phyloP scores from a whole-genome alignment of 106 monocot genomes.

The Dendrobium nobile region DNA sequence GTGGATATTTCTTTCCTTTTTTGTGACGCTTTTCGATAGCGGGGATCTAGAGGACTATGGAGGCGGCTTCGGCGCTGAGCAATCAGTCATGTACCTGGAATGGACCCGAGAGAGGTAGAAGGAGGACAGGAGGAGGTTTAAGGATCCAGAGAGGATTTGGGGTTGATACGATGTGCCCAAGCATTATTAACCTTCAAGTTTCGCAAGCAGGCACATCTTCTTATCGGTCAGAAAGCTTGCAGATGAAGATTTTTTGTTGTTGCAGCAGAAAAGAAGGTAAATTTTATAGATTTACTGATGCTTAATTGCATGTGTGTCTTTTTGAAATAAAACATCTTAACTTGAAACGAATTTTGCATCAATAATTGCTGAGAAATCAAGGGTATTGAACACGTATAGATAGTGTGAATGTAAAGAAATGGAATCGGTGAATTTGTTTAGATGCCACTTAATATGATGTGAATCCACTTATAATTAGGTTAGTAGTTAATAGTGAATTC shows the following conservation, averaged over 20 bases:
- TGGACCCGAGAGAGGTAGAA: background rate
- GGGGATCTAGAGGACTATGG: background rate
- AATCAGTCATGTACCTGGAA: background rate
- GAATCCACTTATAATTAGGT: too few species aligned
- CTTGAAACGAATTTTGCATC: too few species aligned
- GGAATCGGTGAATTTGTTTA: too few species aligned
- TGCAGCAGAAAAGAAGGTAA: background rate
- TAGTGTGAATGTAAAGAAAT: too few species aligned
- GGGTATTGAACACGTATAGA: too few species aligned
- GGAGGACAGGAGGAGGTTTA: background rate
- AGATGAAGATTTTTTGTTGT: background rate
- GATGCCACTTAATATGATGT: too few species aligned
- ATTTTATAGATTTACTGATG: background rate
- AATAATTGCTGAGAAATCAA: too few species aligned
- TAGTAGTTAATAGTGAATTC: too few species aligned
- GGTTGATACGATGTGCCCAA: background rate
- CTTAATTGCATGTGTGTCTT: background rate
- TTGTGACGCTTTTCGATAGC: background rate
- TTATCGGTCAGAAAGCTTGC: background rate
- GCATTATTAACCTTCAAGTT: background rate
- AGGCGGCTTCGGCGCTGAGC: constrained; percentile 9
- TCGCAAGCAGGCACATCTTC: background rate
- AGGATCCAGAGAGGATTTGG: background rate
- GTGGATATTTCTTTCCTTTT: background rate
- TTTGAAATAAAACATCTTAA: background rate